A percentile compares a stretch with the other conserved stretches of the same genome.
Evolutionary conservation across 225 moss, liverwort and hornwort species (phyloP).

Genomic region (Marchantia paleacea): DNA sequence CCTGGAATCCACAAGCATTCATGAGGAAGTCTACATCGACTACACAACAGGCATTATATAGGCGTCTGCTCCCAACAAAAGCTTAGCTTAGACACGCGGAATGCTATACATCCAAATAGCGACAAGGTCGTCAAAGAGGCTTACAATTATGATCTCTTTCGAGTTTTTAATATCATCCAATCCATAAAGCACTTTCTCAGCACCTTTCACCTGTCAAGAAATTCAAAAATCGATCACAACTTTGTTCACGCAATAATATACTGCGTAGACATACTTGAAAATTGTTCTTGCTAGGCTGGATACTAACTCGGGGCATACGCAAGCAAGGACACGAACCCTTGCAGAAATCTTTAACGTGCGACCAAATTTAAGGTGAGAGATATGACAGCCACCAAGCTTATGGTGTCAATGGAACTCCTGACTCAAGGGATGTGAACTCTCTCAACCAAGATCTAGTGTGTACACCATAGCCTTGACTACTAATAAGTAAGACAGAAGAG

Average conservation of each 20-base stretch:
- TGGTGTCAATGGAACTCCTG: too few species aligned
- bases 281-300: not conserved
- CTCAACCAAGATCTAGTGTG: too few species aligned
- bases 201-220: slow-evolving; percentile 63
- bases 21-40: not conserved
- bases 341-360: too few species aligned
- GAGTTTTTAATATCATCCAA: slow-evolving; percentile 77
- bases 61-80: not conserved
- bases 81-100: not conserved
- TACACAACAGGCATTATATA: not conserved
- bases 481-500: not conserved
- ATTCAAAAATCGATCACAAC: not conserved
- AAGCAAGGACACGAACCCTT: too few species aligned
- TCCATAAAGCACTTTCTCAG: slow-evolving; percentile 83
- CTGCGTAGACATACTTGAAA: not conserved
- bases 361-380: too few species aligned
- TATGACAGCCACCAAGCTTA: too few species aligned
- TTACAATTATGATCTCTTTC: slow-evolving; percentile 84
- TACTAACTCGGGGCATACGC: too few species aligned
- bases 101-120: not conserved
- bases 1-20: slow-evolving; percentile 25
- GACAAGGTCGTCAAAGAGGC: not conserved
- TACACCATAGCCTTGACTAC: too few species aligned
- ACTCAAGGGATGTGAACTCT: too few species aligned
- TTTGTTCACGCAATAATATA: not conserved